Evolutionary conservation across 768 basidiomycete genomes (phyloP).

Genomic region (Suillus bovinus): DNA sequence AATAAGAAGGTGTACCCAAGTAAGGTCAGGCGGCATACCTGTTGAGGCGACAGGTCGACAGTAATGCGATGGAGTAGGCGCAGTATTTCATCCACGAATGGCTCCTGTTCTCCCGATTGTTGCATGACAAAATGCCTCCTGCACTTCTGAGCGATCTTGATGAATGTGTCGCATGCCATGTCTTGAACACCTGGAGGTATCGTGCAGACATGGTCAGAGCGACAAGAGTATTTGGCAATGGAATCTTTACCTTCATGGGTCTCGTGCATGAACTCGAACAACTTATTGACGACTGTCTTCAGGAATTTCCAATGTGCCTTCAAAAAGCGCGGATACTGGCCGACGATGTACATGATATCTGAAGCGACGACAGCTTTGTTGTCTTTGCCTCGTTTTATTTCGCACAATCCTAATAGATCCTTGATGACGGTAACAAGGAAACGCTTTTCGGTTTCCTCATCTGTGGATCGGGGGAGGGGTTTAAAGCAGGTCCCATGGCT

Average conservation of each 20-base stretch:
- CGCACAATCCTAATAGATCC: conserved; percentile 94
- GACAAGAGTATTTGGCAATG: conserved; percentile 17
- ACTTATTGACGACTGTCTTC: conserved; percentile 99
- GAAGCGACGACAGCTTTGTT: conserved; percentile 99
- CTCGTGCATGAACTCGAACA: conserved; percentile 99
- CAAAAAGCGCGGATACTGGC: conserved; percentile 98
- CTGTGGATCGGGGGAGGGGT: conserved; percentile 39
- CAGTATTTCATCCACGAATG: conserved; percentile 97
- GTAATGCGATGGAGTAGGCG: conserved; percentile 91
- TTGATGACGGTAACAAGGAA: conserved; percentile 99
- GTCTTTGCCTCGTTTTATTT: conserved; percentile 99
- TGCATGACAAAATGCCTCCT: conserved; percentile 98
- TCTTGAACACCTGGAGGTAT: conserved; percentile 84
- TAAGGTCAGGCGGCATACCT: conserved; percentile 36
- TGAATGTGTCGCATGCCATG: conserved; percentile 99
- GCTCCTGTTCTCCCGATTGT: conserved; percentile 94
- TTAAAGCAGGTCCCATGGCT: neutral
- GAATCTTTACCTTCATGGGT: conserved; percentile 80
- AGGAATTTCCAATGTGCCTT: conserved; percentile 99
- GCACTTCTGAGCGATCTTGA: conserved; percentile 99
- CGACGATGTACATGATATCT: conserved; percentile 98
- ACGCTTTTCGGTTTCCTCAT: conserved; percentile 98
- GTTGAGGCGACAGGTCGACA: conserved; percentile 89
- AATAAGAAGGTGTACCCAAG: conserved; percentile 15
- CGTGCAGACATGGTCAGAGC: conserved; percentile 7